These are phyloP conservation scores for Podospora anserina DNA, from an alignment of 495 filamentous ascomycete species.

Conservation along the genomic window DNA sequence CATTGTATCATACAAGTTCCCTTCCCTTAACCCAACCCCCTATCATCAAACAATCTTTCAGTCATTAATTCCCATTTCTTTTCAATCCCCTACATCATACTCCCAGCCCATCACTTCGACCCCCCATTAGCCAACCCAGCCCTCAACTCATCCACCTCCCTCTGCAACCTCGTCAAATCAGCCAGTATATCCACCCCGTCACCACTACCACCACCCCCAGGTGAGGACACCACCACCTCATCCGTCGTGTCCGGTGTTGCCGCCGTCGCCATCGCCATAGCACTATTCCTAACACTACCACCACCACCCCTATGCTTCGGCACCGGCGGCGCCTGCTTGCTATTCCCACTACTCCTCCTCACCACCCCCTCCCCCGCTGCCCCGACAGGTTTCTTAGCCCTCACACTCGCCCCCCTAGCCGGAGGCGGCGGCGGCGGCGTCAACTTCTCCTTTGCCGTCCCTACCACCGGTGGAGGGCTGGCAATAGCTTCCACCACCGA, in stretches of 20 bases:
- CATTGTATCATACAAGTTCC: no score
- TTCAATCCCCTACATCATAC: no score
- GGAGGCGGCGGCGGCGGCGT: slow-evolving; percentile 46
- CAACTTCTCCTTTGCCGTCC: slow-evolving; percentile 24
- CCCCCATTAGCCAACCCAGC: slow-evolving; percentile 20
- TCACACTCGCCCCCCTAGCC: slow-evolving; percentile 37
- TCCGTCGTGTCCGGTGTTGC: neutral
- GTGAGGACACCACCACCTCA: neutral
- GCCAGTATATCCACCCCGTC: slow-evolving; percentile 56
- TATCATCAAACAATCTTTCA: no score
- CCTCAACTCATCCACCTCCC: slow-evolving; percentile 68
- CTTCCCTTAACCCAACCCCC: no score
- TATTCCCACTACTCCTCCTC: neutral
- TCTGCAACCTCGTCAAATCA: slow-evolving; percentile 63
- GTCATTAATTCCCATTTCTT: no score
- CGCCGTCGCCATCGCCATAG: neutral
- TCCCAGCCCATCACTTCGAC: no score
- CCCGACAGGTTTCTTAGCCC: slow-evolving; percentile 32
- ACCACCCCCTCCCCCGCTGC: neutral
- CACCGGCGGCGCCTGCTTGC: slow-evolving; percentile 52
- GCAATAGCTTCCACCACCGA: neutral
- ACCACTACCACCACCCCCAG: slow-evolving; percentile 17
- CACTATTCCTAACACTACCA: slow-evolving; percentile 50
- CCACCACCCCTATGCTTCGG: slow-evolving; percentile 54
- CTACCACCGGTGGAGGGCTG: neutral